A percentile compares a stretch with the other conserved stretches of the same genome.
These are phyloP conservation scores for Melampsora americana DNA, from an alignment of 1,284 basidiomycete species.

Conservation along the genomic window DNA sequence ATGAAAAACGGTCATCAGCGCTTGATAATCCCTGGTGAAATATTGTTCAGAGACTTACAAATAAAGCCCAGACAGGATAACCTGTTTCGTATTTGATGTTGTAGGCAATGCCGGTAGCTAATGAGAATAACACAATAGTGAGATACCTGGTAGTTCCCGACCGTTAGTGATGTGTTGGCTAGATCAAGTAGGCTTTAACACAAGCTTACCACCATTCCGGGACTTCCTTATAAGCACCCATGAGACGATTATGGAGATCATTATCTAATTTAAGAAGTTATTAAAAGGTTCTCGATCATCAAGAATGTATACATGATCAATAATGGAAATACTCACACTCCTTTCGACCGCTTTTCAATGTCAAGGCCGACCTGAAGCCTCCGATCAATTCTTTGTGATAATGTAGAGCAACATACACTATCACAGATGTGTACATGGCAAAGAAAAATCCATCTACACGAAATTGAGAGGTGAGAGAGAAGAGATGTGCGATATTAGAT, in stretches of 20 bases:
- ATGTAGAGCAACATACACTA: slow-evolving; percentile 33
- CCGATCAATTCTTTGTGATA: slow-evolving; percentile 33
- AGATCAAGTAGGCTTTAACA: not conserved
- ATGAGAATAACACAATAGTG: slow-evolving; percentile 14
- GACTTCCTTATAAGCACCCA: slow-evolving; percentile 22
- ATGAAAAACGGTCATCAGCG: too few relatives aligned
- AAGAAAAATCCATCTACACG: slow-evolving; percentile 34
- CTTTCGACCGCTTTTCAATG: slow-evolving; percentile 6
- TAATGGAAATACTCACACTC: slow-evolving; percentile 1
- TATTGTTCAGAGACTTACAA: slow-evolving; percentile 25
- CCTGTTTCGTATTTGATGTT: slow-evolving; percentile 38
- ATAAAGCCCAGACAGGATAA: slow-evolving; percentile 40
- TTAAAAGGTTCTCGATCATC: not conserved
- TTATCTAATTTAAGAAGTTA: not conserved
- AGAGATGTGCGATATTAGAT: not conserved
- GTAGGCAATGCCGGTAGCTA: slow-evolving; percentile 26
- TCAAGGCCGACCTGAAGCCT: slow-evolving; percentile 19
- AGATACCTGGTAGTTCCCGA: slow-evolving; percentile 12
- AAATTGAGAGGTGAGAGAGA: not conserved
- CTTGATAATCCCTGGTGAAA: not conserved
- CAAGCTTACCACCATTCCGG: slow-evolving; percentile 40
- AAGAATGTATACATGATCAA: not conserved
- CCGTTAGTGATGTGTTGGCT: not conserved
- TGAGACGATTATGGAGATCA: slow-evolving; percentile 41
- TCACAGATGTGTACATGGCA: slow-evolving; percentile 27